These are phyloP conservation scores for Fusarium fujikuroi DNA, from an alignment of 2,329 filamentous ascomycete genomes.

Conservation along the genomic window DNA sequence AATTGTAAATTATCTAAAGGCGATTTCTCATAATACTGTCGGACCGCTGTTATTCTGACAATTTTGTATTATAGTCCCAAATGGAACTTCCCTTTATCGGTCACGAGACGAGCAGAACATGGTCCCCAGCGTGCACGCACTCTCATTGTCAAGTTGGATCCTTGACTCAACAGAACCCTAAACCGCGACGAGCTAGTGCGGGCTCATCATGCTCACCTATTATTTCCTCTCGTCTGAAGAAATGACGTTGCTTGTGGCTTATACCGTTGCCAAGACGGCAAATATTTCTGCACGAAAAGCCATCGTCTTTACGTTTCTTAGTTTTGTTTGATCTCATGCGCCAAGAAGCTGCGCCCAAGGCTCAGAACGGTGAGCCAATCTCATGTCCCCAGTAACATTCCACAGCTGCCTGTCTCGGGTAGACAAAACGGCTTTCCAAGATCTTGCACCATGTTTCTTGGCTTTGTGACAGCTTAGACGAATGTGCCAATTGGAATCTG, in stretches of 20 bases:
- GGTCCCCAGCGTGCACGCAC: no score
- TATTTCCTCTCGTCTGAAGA: no score
- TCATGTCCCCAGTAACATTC: neutral
- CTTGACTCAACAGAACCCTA: no score
- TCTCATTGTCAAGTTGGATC: no score
- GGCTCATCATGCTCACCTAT: no score
- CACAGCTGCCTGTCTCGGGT: neutral
- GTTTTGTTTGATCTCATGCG: neutral
- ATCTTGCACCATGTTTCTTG: neutral
- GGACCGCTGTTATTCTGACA: no score
- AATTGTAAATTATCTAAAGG: no score
- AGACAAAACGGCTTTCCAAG: neutral
- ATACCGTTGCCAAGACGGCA: neutral
- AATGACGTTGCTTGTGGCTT: conserved; percentile 4
- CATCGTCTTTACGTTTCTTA: neutral
- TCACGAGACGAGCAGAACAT: no score
- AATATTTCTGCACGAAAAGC: neutral
- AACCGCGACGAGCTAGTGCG: no score
- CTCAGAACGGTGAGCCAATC: neutral
- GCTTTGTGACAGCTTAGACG: neutral
- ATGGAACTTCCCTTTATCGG: no score
- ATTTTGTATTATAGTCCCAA: no score
- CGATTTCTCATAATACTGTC: no score
- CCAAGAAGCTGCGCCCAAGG: neutral
- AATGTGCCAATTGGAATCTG: rapidly evolving